Evolutionary conservation across 352 stramenopile genomes (phyloP).

Genomic region (Phytopythium sindhum): DNA sequence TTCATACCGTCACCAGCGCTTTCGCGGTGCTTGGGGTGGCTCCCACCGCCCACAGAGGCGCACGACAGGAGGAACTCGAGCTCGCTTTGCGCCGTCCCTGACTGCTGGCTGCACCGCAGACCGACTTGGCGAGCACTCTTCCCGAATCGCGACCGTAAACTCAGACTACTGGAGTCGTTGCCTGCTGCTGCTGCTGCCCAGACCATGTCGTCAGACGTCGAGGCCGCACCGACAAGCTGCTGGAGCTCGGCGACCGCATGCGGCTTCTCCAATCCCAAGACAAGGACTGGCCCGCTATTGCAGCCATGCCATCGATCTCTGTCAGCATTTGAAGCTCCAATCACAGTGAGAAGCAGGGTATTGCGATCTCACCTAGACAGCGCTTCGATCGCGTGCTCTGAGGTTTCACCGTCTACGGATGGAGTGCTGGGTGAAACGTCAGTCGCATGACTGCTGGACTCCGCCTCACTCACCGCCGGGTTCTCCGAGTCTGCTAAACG

Average conservation of each 20-base stretch:
- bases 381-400: conserved; percentile 25
- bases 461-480: not conserved
- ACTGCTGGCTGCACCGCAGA: conserved; percentile 37
- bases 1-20: not conserved
- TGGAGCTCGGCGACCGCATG: conserved; percentile 48
- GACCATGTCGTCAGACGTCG: conserved; percentile 12
- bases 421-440: not conserved
- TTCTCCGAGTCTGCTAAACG: not conserved
- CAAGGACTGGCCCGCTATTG: conserved; percentile 32
- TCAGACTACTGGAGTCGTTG: conserved; percentile 1
- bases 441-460: not conserved
- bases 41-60: not conserved
- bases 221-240: conserved; percentile 43
- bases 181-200: not conserved
- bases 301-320: not conserved
- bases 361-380: conserved; percentile 5
- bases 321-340: not conserved
- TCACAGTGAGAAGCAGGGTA: not conserved
- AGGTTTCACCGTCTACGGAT: conserved; percentile 11
- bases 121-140: conserved; percentile 30
- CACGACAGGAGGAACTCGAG: conserved; percentile 38
- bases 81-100: conserved; percentile 31
- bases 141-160: conserved; percentile 40
- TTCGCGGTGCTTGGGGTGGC: conserved; percentile 4
- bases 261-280: conserved; percentile 41